Base-by-base conservation (phyloP, 257 asterid species). In the Coffea canephora region DNA sequence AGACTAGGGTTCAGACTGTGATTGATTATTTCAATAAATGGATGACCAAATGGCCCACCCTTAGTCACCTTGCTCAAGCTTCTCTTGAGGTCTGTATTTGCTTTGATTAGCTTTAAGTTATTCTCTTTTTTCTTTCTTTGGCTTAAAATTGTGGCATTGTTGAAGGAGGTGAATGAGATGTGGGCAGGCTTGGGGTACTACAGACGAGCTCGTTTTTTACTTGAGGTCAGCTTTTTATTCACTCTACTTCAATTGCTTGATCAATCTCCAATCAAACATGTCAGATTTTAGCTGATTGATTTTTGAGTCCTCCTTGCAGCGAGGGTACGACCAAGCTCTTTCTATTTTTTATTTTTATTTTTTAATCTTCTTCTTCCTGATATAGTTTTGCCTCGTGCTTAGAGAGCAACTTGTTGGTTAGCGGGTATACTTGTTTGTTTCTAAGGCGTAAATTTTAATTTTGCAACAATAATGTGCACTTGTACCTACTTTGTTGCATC, bases 171-270 rank as follows among this genome's bases (percentile, higher is more conserved):
- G 86, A 95, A 95, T 84, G 98, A 93, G 84, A 87, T 92, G 94
- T 95, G 98, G 98, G 98, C 99, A 6, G 98, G 99, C 54, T 87
- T 95, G 91, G 98, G 98, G 67, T 93, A 93, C 85, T 95, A 95
- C 79, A 86, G 97, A 79, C 88, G 98, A 46, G 98, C 91, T 61
- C 91, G 96, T 69, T 93, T 90, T 84, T 85, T 93, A 85, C 96
- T 95, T 19, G 96, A 93, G 97, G 98, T 92, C 39, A 79, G 87
- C 39, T 59, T 49, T 77, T 18, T 78, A n/a, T 31, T 75, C 39
- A 13, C 48, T 55, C 2, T 71, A 13, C 69, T 16, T 75, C 45
- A 57, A 77, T 39, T 16, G 6, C 70, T 61, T 68, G 73, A 16
- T 43, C 36, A 21, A 3, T 57, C 8, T 21, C 23, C 12, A 7